phyloP scores from a whole-genome alignment of 192 early-diverging fungal species.

The Backusella australiensis region DNA sequence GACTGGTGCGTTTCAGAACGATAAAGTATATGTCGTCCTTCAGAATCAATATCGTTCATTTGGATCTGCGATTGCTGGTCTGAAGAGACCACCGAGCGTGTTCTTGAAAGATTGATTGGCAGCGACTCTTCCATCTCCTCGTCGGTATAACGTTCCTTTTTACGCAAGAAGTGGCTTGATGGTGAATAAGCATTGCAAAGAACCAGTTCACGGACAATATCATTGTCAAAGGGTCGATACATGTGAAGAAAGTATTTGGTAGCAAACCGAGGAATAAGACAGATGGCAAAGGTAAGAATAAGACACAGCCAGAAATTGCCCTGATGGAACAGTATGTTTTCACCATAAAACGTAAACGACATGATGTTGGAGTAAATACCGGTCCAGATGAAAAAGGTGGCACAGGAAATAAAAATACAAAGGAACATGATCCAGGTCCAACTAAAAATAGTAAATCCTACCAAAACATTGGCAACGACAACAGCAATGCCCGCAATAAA shows the following conservation, averaged over 20 bases:
- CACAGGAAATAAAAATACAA: conserved; percentile 46
- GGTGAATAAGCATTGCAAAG: conserved; percentile 5
- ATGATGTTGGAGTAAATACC: conserved; percentile 52
- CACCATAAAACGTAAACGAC: conserved; percentile 30
- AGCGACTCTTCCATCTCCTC: conserved; percentile 19
- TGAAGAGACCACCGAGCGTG: neutral
- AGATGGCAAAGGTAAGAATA: conserved; percentile 54
- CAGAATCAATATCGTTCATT: neutral
- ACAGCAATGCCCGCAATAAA: conserved; percentile 72
- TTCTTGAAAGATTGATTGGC: conserved; percentile 18
- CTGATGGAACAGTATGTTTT: conserved; percentile 58
- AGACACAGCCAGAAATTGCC: conserved; percentile 70
- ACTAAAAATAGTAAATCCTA: conserved; percentile 72
- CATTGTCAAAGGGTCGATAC: conserved; percentile 75
- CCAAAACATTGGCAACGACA: conserved; percentile 74
- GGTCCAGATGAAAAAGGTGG: conserved; percentile 59
- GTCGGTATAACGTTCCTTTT: neutral
- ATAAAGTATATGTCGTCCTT: neutral
- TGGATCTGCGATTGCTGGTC: neutral
- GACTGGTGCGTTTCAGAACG: conserved; percentile 2
- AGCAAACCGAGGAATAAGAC: conserved; percentile 72
- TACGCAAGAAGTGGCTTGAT: neutral
- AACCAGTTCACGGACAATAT: conserved; percentile 82
- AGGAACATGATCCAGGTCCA: conserved; percentile 73
- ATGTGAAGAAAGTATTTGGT: conserved; percentile 67